Base-by-base conservation (phyloP, 768 basidiomycete species). In the Kwoniella sp. region DNA sequence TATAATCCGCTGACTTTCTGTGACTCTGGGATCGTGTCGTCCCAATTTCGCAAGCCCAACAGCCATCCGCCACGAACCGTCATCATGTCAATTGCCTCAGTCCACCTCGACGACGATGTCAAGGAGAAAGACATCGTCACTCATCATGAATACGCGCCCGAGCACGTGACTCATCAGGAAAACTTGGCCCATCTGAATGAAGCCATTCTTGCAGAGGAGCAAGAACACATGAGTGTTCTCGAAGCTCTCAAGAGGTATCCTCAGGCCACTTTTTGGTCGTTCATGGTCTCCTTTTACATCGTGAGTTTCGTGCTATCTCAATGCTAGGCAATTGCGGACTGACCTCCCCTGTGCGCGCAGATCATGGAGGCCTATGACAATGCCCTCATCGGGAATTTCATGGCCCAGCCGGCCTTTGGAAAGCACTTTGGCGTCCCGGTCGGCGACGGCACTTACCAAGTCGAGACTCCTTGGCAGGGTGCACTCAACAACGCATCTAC, bases 371-470 rank as follows among this genome's bases (percentile, higher is more conserved):
- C 19, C 5, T 47, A 47, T 22, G 46, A 47, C 22, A 19, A 19
- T n/a, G 17, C 19, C 19, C 19, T 47, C 6, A 19, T 47, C 19
- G 46, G 46, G 5, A 47, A 47, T 17, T 22, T 47, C 19, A 19
- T 47, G 17, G 46, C 46, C 19, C 17, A 19, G 46, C 46, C 46
- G 7, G 46, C 46, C 19, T 47, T 47, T 22, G 7, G 19, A n/a
- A 47, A 47, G 46, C 46, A 47, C 46, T 47, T 47, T 47, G 46
- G 46, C 8, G 46, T 19, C 6, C 22, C 17, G 5, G 46, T 47
- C 19, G 46, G 22, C 50, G 51, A 46, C 22, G 5, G 60, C 62
- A n/a, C 47, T 15, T 68, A 68, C 50, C 67, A 68, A 44, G 22
- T 67, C 0, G 25, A 49, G 19, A 29, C 65, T 12, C 15, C 55